These are phyloP conservation scores for Cutaneotrichosporon cutaneum DNA, from an alignment of 1,284 basidiomycete species.

Conservation along the genomic window DNA sequence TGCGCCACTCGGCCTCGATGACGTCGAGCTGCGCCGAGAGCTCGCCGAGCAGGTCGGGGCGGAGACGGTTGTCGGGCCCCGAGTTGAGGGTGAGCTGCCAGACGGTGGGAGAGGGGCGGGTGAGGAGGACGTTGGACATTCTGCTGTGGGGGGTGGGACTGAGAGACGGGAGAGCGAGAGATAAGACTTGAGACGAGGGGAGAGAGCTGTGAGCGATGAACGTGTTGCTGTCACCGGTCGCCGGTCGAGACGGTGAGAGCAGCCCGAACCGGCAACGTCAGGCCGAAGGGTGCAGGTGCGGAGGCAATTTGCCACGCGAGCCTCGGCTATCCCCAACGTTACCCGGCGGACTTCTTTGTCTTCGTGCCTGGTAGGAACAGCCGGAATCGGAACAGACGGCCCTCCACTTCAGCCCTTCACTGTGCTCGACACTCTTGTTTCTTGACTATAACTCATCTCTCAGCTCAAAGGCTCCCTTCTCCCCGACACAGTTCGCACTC, in stretches of 20 bases:
- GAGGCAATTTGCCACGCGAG: neutral
- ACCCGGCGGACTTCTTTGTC: too few relatives aligned
- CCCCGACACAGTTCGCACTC: neutral
- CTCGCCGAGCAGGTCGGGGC: constrained; percentile 42
- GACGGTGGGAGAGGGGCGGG: constrained; percentile 36
- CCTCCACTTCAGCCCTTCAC: neutral
- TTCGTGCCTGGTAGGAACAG: neutral
- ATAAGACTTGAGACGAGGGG: neutral
- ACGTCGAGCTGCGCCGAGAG: constrained; percentile 62
- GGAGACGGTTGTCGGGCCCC: constrained; percentile 52
- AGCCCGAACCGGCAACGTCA: too few relatives aligned
- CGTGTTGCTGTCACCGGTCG: too few relatives aligned
- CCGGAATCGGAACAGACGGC: neutral
- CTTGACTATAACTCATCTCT: neutral
- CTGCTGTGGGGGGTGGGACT: neutral
- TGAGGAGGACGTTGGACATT: constrained; percentile 22
- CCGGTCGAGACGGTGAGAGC: too few relatives aligned
- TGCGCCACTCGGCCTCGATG: constrained; percentile 77
- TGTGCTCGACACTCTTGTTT: neutral
- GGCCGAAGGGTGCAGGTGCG: too few relatives aligned
- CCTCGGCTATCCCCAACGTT: neutral
- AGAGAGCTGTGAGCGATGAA: neutral
- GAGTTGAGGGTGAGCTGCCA: constrained; percentile 47
- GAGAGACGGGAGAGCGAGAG: neutral
- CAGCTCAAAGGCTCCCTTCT: neutral